Percentiles rank a stretch among this genome's conserved stretches.
phyloP scores from a whole-genome alignment of 2,329 filamentous ascomycete species.

The Catunica adiposa region DNA sequence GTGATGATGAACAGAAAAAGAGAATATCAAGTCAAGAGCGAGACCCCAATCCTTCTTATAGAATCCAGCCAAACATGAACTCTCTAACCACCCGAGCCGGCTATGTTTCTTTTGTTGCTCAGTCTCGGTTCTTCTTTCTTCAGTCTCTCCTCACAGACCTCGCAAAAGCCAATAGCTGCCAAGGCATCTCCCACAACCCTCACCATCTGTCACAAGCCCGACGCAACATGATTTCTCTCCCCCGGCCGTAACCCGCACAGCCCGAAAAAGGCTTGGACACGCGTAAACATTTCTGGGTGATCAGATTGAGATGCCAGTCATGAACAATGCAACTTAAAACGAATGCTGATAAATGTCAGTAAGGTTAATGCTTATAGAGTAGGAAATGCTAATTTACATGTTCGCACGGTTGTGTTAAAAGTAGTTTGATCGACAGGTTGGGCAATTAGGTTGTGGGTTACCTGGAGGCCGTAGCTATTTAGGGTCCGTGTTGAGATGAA shows the following conservation, averaged over 20 bases:
- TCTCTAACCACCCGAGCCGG: neutral
- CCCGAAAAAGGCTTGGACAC: neutral
- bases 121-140: neutral
- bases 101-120: no score
- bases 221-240: neutral
- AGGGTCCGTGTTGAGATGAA: no score
- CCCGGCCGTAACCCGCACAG: neutral
- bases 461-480: no score
- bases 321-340: neutral
- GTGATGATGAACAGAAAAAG: conserved; percentile 2
- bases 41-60: neutral
- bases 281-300: no score
- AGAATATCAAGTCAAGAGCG: neutral
- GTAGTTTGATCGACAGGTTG: no score
- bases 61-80: no score
- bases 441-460: no score
- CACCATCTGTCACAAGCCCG: neutral
- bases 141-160: neutral
- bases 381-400: no score
- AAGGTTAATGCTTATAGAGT: no score
- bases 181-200: neutral
- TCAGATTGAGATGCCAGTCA: neutral
- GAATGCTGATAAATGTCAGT: no score
- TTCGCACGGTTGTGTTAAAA: no score
- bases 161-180: neutral